Evolutionary conservation across 2,329 filamentous ascomycete species (phyloP).

Genomic region (Fusarium nelsonii): DNA sequence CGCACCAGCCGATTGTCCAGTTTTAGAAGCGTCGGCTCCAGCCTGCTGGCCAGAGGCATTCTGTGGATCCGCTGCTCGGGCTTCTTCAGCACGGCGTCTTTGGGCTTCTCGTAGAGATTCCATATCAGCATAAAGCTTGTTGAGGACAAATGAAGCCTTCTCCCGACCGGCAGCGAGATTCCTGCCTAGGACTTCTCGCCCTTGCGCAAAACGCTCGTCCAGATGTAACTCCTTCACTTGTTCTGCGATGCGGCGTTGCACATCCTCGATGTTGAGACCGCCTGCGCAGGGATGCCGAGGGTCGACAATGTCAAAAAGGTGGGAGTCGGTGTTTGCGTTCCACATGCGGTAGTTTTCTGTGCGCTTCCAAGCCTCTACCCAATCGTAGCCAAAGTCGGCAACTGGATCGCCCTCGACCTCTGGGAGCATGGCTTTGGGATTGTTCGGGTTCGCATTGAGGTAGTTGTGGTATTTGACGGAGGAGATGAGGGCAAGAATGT

Average conservation of each 20-base stretch:
- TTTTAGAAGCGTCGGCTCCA: slow-evolving; percentile 53
- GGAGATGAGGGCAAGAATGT: slow-evolving; percentile 88
- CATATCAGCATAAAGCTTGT: slow-evolving; percentile 90
- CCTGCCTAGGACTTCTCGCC: slow-evolving; percentile 86
- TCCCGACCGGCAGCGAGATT: slow-evolving; percentile 90
- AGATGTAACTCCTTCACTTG: slow-evolving; percentile 95
- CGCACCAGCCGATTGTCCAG: slow-evolving; percentile 62
- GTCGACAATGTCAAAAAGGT: slow-evolving; percentile 94
- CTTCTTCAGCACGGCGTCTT: slow-evolving; percentile 57
- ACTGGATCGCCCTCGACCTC: slow-evolving; percentile 86
- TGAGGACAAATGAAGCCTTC: slow-evolving; percentile 88
- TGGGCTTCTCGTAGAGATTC: slow-evolving; percentile 69
- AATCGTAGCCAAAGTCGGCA: slow-evolving; percentile 84
- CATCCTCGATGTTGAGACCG: slow-evolving; percentile 91
- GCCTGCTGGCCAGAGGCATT: slow-evolving; percentile 11
- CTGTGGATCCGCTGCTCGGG: slow-evolving; percentile 38
- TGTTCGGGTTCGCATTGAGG: slow-evolving; percentile 76
- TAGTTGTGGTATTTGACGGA: slow-evolving; percentile 90
- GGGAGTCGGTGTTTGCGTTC: slow-evolving; percentile 81
- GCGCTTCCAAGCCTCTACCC: slow-evolving; percentile 85
- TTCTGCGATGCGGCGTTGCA: slow-evolving; percentile 88
- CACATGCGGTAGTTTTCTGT: slow-evolving; percentile 96
- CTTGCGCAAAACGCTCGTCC: slow-evolving; percentile 87
- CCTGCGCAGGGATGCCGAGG: slow-evolving; percentile 94
- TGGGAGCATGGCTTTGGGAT: slow-evolving; percentile 71